Evolutionary conservation across 768 basidiomycete species (phyloP), one percentile per base, ranked within the genome.

Genomic region (Tephrocybe rancida): DNA sequence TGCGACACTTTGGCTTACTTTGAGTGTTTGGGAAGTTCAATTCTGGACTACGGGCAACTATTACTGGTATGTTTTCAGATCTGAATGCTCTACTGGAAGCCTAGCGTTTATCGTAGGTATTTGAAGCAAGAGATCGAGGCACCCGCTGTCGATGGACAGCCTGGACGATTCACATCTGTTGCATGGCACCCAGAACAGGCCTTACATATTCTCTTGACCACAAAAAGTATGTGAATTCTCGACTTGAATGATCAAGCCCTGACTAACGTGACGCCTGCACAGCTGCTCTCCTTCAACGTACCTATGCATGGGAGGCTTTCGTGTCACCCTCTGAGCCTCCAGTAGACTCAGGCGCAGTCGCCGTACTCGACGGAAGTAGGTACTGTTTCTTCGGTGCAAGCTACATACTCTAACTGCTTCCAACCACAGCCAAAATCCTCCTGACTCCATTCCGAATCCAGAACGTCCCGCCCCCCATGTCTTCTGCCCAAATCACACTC

Each of bases 381-480:
- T 74, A 7, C n/a, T 21, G 9, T 44, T 13, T 32, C 50, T 44
- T 37, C 14, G 26, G 11, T n/a, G 19, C 18, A 45, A 42, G 14
- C 5, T 6, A 2, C 16, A 25, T 3, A 25, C 5, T 37, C 19
- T 27, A 34, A 42, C 27, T 49, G 4, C 11, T 16, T 16, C 4
- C 35, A 16, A 5, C 7, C 16, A 16, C 16, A 37, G 35, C 35
- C 35, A 37, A 37, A 37, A 37, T 37, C 16, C 16, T 37, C 4
- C 16, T 37, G 35, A 37, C 35, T 5, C 35, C 35, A 8, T 98
- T 98, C 79, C 83, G 95, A 35, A 82, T 84, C 0, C 92, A 96
- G 71, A 98, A 97, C 64, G 82, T 96, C 4, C 97, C 96, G n/a
- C 97, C 97, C n/a, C 97, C 97, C 0, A 95, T 97, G 93, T 90